Base-by-base conservation (phyloP, 2,329 filamentous ascomycete genomes). In the Arthrinium puccinioides region DNA sequence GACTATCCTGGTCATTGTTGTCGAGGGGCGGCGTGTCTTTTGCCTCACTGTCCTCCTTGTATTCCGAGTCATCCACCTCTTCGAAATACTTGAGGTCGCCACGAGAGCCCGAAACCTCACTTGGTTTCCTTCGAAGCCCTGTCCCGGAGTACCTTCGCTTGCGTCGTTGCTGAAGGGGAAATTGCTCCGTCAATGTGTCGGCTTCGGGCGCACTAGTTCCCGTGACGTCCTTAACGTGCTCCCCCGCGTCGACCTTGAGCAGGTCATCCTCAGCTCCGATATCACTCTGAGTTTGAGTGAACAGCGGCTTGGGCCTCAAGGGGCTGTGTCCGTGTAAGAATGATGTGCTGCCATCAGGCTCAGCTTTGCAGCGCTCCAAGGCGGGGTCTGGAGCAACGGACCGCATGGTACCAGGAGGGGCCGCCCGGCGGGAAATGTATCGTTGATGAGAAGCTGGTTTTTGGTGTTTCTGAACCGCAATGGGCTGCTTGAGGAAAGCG, bases 61-160 rank as follows among this genome's bases (percentile, higher is more conserved):
- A 88, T 2, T 79, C 85, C 28, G 80, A 79, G 52, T 94, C 90
- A 16, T 89, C 87, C 20, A 90, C 87, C 49, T 94, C 86, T 52
- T 94, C 88, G 51, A 84, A 89, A 49, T 89, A 95, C 56, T 94
- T 82, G n/a, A 96, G 69, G 44, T 85, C 75, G n/a, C 87, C 84
- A 36, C 83, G 71, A 9, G 76, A 70, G 10, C 82, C 75, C 14
- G 72, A 74, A 6, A 94, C 82, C 44, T 87, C 84, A 39, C 75
- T 67, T 18, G 86, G 83, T 52, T 84, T 82, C 41, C 78, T 69
- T 24, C 85, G 79, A 19, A 96, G 71, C 5, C 87, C 88, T 46
- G 87, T 87, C 33, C 88, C 89, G 6, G 88, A 96, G 59, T 94
- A 92, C 18, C 90, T 81, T 42, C 89, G 76, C 55, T 76, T 79